phyloP scores from a whole-genome alignment of 2,329 filamentous ascomycete genomes.

The Calycina marina region DNA sequence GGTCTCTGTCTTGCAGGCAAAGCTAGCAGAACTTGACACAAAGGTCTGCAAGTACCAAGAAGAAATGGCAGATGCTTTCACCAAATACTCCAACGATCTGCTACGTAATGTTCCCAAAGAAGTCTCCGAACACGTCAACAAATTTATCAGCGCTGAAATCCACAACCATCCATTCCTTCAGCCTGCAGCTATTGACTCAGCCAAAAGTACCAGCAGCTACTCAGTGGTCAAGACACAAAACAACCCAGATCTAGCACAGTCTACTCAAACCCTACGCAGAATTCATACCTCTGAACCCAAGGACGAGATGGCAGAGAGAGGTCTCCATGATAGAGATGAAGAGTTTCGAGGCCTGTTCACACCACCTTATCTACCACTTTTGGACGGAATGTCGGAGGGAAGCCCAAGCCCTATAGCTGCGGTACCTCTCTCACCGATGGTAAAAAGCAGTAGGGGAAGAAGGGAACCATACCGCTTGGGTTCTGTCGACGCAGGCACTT shows the following conservation, averaged over 20 bases:
- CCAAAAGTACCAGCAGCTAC: slow-evolving; percentile 9
- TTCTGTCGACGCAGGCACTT: slow-evolving; percentile 13
- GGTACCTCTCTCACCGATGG: no score
- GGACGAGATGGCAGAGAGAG: slow-evolving; percentile 19
- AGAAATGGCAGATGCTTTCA: slow-evolving; percentile 42
- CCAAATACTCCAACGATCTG: slow-evolving; percentile 35
- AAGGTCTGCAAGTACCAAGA: slow-evolving; percentile 41
- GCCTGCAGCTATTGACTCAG: slow-evolving; percentile 11
- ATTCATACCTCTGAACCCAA: no score
- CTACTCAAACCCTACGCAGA: background rate
- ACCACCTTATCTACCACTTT: slow-evolving; percentile 45
- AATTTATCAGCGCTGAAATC: background rate
- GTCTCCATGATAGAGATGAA: slow-evolving; percentile 38
- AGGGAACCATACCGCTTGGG: no score
- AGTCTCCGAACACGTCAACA: slow-evolving; percentile 27
- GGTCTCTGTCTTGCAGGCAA: slow-evolving; percentile 17
- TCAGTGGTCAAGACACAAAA: slow-evolving; percentile 4
- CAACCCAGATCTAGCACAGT: slow-evolving; percentile 21
- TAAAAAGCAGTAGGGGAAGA: no score
- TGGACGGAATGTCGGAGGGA: slow-evolving; percentile 30
- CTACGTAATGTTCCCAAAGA: slow-evolving; percentile 32
- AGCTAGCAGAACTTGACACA: slow-evolving; percentile 36
- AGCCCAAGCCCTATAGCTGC: no score
- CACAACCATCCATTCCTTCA: background rate
- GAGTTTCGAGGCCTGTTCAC: slow-evolving; percentile 50